Evolutionary conservation across 768 basidiomycete genomes (phyloP), one percentile per base, ranked within the genome.

Genomic region (Phaeolepiota aurea): DNA sequence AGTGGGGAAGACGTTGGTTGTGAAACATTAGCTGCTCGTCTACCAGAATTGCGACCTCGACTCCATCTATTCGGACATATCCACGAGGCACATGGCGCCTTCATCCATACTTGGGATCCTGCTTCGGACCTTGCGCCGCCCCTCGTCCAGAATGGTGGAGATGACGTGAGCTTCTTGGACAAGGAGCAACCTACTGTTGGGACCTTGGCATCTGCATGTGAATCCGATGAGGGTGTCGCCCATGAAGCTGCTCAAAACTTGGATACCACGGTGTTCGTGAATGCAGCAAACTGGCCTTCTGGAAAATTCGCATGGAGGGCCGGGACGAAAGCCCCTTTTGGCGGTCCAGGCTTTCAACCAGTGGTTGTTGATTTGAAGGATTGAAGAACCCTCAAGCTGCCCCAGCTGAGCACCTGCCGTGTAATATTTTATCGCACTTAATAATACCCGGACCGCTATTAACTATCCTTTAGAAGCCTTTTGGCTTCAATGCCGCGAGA

Each of bases 11-110:
- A 62, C 15, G 76, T 56, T 0, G 82, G 82, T 0, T 85, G 82
- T 45, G 44, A 59, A 31, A 55, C 57, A 4, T 69, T 85, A 13
- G 54, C 64, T 14, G 59, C 50, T 4, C 61, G 58, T 30, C 52
- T 75, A 2, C 50, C 66, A 2, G 53, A 54, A 3, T 51, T 76
- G 16, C 61, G 58, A 3, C 68, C 68, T 3, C 63, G 66, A 10
- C 48, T 75, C 16, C 72, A 74, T 45, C 51, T 75, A 39, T 81
- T 74, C 48, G 82, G 82, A 1, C 82, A 84, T 42, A 82, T 85
- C 39, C 82, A 85, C 50, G 82, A 82, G 53, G 74, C 65, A 0
- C 68, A 66, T 15, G 79, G 80, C 7, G 66, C 65, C 0, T 48
- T 59, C 30, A 57, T 69, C 13, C 66, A 68, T 32, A 42, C 47